A percentile compares a stretch with the other conserved stretches of the same genome.
phyloP scores from a whole-genome alignment of 306 rosid genomes.

The Vachellia collinsii region DNA sequence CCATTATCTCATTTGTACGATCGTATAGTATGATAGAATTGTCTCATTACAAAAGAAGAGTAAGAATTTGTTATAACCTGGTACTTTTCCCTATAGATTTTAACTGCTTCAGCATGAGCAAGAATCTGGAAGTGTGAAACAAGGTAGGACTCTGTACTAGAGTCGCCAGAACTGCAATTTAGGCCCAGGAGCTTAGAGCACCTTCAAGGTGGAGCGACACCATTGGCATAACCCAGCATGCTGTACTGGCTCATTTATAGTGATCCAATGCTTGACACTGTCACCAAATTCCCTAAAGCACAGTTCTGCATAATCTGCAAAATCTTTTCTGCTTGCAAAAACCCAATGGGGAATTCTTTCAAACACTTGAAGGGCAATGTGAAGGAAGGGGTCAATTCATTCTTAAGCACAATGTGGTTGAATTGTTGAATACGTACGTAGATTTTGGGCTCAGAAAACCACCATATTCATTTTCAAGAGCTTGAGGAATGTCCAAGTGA shows the following conservation, averaged over 20 bases:
- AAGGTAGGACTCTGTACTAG: constrained; percentile 58
- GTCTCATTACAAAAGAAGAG: no score
- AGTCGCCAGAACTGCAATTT: constrained; percentile 57
- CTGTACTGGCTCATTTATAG: constrained; percentile 64
- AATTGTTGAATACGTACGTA: constrained; percentile 32
- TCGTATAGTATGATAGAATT: no score
- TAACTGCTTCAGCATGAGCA: constrained; percentile 67
- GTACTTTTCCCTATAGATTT: constrained; percentile 50
- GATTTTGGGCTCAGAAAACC: constrained; percentile 46
- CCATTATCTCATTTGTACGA: no score
- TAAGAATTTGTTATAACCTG: constrained; percentile 39
- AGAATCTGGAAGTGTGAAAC: constrained; percentile 59
- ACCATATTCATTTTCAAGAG: constrained; percentile 44
- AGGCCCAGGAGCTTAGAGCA: constrained; percentile 45
- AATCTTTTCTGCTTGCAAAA: constrained; percentile 50
- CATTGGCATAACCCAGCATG: constrained; percentile 44
- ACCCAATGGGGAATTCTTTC: constrained; percentile 15
- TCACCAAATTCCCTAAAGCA: constrained; percentile 73
- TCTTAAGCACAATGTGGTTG: not conserved
- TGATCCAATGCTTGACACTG: constrained; percentile 72
- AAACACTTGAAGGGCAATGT: not conserved
- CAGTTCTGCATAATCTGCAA: constrained; percentile 55
- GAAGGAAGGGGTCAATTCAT: not conserved
- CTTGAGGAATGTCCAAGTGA: constrained; percentile 54
- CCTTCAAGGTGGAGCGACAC: not conserved